These are phyloP conservation scores for Trichoderma sp. DNA, from an alignment of 2,329 filamentous ascomycete genomes.

Conservation along the genomic window DNA sequence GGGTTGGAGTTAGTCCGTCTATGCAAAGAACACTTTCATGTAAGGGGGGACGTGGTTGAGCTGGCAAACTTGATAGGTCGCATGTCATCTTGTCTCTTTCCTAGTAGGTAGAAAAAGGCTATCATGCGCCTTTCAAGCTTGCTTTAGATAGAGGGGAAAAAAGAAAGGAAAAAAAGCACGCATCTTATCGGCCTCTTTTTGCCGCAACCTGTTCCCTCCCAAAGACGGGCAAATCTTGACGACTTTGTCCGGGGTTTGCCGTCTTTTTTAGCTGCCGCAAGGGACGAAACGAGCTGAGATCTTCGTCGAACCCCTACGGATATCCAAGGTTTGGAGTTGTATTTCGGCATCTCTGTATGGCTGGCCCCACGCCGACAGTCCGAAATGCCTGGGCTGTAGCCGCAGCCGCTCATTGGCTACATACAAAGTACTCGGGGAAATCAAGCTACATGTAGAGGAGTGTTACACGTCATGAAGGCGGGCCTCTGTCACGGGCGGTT, in stretches of 20 bases:
- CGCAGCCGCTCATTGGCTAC: slow-evolving; percentile 8
- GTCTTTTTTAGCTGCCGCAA: background rate
- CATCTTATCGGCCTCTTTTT: background rate
- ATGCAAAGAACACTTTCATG: background rate
- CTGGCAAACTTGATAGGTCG: slow-evolving; percentile 11
- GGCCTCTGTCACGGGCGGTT: slow-evolving; percentile 3
- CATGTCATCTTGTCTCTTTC: background rate
- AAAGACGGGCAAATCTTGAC: background rate
- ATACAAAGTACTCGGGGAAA: too few relatives aligned
- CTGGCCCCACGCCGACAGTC: slow-evolving; percentile 19
- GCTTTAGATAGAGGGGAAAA: too few relatives aligned
- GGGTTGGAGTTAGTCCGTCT: too few relatives aligned
- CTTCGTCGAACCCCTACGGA: background rate
- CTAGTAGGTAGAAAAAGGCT: background rate
- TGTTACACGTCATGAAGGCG: slow-evolving; percentile 13
- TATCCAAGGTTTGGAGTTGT: background rate
- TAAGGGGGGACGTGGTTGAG: slow-evolving; percentile 15
- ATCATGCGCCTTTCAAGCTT: background rate
- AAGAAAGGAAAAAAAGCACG: too few relatives aligned
- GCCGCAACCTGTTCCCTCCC: background rate
- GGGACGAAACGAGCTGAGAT: slow-evolving; percentile 1
- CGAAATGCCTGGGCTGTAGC: background rate
- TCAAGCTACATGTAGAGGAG: background rate
- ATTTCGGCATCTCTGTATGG: too few relatives aligned
- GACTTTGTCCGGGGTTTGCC: background rate